Conservation (phyloP, 495 filamentous ascomycete genomes). For the Cairneyella variabilis region DNA sequence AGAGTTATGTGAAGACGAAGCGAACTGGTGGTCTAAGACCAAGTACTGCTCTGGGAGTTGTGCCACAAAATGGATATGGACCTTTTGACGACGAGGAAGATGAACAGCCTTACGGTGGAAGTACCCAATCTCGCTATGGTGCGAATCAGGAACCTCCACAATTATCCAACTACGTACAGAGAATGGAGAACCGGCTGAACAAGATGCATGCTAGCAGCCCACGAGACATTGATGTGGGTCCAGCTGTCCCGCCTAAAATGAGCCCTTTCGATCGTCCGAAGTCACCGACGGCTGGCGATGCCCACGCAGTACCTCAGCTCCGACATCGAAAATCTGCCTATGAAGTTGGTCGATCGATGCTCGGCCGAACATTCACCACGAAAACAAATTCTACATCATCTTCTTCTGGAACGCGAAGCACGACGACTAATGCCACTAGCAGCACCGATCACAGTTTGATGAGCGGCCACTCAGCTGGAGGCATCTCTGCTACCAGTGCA, state of each 20-base stretch:
- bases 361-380: constrained; percentile 78
- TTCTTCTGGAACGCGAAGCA: constrained; percentile 68
- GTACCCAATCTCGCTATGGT: constrained; percentile 11
- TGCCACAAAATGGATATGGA: constrained; percentile 43
- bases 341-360: constrained; percentile 65
- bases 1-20: constrained; percentile 43
- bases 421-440: constrained; percentile 68
- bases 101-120: constrained; percentile 35
- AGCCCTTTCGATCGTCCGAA: constrained; percentile 42
- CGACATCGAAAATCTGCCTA: constrained; percentile 74
- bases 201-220: constrained; percentile 62
- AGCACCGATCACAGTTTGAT: constrained; percentile 82
- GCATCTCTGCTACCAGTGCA: constrained; percentile 90
- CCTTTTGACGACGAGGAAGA: constrained; percentile 44
- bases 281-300: constrained; percentile 38
- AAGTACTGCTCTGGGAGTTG: constrained; percentile 67
- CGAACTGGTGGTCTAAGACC: constrained; percentile 43
- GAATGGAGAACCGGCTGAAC: constrained; percentile 79
- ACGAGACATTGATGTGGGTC: constrained; percentile 35
- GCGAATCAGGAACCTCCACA: constrained; percentile 58
- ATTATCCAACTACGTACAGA: constrained; percentile 77
- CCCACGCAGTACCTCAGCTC: constrained; percentile 31
- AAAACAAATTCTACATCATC: constrained; percentile 75
- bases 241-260: constrained; percentile 59
- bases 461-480: constrained; percentile 88